Evolutionary conservation across 75 land plant genomes (phyloP), one percentile per base, ranked within the genome.

Genomic region (Gnetum montanum): DNA sequence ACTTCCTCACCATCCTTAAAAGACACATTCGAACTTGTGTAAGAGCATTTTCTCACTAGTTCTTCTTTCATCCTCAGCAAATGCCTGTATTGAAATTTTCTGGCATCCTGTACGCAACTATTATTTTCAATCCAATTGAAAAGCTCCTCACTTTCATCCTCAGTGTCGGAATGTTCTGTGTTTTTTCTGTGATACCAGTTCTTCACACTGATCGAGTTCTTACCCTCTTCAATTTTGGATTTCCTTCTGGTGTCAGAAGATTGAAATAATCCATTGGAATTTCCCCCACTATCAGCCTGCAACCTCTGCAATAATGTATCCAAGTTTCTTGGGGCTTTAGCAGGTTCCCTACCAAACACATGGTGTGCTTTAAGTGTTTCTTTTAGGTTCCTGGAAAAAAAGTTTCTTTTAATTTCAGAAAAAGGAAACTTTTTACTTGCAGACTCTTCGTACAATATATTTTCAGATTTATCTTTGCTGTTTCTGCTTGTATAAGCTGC

Each of bases 401-500:
- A 19, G 11, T 52, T 52, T 52, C 35, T 52, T 35, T 52, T 52
- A 12, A 52, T 6, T 52, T 13, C 55, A 52, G 55, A 30, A 6
- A 52, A 33, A 20, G 55, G 34, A 30, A 52, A 34, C 55, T 52
- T 52, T 35, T 33, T 52, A 15, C 35, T 20, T 8, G 20, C 8
- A 19, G 55, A 18, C 20, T 52, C 55, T 31, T 62, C 66, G 46
- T 61, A 50, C n/a, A 61, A 35, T 43, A 70, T 65, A 2, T 38
- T 34, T 6, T 67, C 65, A 31, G 50, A 61, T 27, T 47, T 70
- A 47, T 43, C 70, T 56, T 57, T 52, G 48, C 61, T 50, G 15
- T 25, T 7, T 13, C 23, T 40, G 34, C 55, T 43, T 43, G 19
- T 44, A 48, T 45, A 28, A 22, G 29, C 8, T 8, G 30, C 7